Base-by-base conservation (phyloP, 768 basidiomycete species). In the Asterophora lycoperdoides region DNA sequence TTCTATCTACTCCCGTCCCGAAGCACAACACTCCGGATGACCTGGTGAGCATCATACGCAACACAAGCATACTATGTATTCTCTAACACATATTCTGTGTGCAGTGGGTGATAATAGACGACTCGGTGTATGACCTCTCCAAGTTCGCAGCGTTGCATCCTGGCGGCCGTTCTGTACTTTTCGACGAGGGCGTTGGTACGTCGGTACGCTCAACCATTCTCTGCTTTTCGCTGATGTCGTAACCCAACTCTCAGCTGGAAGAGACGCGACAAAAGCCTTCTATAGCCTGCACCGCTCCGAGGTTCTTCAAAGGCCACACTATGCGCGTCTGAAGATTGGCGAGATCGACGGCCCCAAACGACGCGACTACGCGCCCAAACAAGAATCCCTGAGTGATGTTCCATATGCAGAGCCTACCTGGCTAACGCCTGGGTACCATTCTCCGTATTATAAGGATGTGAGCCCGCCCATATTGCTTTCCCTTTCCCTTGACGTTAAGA, bases 401-500 rank as follows among this genome's bases (percentile, higher is more conserved):
- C 93, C 94, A 0, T 95, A 93, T 64, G 90, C 82, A 0, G 93
- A 96, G 62, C 88, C 93, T 4, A 84, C 81, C 2, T 95, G 92
- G 89, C 66, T 93, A 44, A 70, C 75, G 14, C 51, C 59, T 18
- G 86, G 83, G 14, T 93, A 81, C 70, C 72, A 84, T 60, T 79
- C 65, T 79, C 93, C 72, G 53, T 87, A 62, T 79, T 96, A 89
- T 58, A 83, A 82, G 49, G 73, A 84, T 19, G 69, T 95, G 49
- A 71, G 73, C 45, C n/a, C 28, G 20, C 69, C 23, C 23, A 23
- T 68, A 6, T 68, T 71, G 66, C 52, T 72, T 51, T 14, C 40
- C 86, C 86, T 65, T 70, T 76, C 29, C 4, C 30, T 34, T 62
- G 60, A 34, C 76, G 89, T 57, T 84, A 85, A 61, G 65, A 65